Conservation (phyloP, 768 basidiomycete species). For the Phaffia australis region DNA sequence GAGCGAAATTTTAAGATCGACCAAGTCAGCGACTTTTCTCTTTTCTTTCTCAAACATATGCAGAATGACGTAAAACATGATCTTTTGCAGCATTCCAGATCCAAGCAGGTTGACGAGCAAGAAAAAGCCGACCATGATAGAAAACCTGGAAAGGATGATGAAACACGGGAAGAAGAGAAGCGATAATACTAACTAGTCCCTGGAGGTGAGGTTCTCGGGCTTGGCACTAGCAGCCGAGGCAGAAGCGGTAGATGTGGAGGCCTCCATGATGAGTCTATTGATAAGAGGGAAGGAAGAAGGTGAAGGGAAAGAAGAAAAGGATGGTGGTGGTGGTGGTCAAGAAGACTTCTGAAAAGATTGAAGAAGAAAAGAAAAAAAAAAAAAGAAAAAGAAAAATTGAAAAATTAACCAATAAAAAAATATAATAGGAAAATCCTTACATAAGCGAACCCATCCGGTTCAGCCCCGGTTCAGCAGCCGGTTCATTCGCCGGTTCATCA, state of each 20-base stretch:
- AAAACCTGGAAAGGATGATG: slow-evolving; percentile 31
- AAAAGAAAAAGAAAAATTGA: background rate
- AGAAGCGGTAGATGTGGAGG: slow-evolving; percentile 6
- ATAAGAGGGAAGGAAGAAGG: background rate
- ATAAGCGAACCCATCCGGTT: too few relatives aligned
- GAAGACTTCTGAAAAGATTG: background rate
- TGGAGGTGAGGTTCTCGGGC: slow-evolving; percentile 2
- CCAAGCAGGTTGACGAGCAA: background rate
- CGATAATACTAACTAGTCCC: slow-evolving; percentile 1
- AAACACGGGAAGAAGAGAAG: slow-evolving; percentile 1
- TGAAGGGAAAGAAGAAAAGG: background rate
- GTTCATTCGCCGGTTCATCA: too few relatives aligned
- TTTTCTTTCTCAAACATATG: too few relatives aligned
- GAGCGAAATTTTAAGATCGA: background rate
- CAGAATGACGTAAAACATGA: background rate
- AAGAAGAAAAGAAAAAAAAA: background rate
- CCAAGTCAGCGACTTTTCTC: background rate
- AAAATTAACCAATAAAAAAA: background rate
- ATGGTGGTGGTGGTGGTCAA: background rate
- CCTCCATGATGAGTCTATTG: background rate
- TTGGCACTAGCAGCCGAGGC: background rate
- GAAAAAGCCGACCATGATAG: slow-evolving; percentile 28
- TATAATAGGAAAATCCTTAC: background rate
- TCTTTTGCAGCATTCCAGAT: slow-evolving; percentile 33
- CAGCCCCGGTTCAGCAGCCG: too few relatives aligned